A percentile compares a stretch with the other conserved stretches of the same genome.
These are phyloP conservation scores for Penicillium sp. DNA, from an alignment of 2,329 filamentous ascomycete genomes.

Conservation along the genomic window DNA sequence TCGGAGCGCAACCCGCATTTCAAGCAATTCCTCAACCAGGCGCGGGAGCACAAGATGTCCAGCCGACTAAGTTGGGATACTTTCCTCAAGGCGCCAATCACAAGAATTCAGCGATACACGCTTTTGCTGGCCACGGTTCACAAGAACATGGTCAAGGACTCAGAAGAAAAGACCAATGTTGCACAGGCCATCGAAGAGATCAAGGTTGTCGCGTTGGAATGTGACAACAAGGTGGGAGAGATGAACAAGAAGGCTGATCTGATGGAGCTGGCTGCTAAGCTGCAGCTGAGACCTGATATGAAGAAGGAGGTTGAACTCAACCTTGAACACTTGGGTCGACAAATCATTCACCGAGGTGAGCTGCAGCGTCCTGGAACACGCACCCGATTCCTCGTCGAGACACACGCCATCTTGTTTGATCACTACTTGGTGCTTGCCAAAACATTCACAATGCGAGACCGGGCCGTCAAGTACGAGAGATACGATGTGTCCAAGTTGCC, in stretches of 20 bases:
- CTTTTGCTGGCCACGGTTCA: conserved; percentile 80
- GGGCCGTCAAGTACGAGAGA: conserved; percentile 71
- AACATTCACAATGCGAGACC: conserved; percentile 66
- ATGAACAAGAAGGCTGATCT: conserved; percentile 89
- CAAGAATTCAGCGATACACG: conserved; percentile 85
- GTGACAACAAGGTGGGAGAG: conserved; percentile 88
- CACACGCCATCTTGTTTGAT: conserved; percentile 90
- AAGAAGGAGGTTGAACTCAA: conserved; percentile 80
- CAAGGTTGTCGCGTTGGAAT: conserved; percentile 83
- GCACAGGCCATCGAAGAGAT: conserved; percentile 87
- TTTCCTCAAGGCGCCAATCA: conserved; percentile 90
- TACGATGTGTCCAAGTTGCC: conserved; percentile 95
- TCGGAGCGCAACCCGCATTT: conserved; percentile 83
- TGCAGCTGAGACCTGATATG: conserved; percentile 85
- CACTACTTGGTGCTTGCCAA: conserved; percentile 96
- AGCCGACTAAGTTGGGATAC: conserved; percentile 90
- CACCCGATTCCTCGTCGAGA: conserved; percentile 91
- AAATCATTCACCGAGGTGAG: conserved; percentile 86
- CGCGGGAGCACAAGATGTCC: conserved; percentile 74
- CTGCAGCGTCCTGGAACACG: conserved; percentile 84
- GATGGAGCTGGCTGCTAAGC: conserved; percentile 77
- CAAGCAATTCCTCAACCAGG: conserved; percentile 78
- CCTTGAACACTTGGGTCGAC: conserved; percentile 87
- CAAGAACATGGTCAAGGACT: conserved; percentile 79
- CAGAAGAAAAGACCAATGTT: conserved; percentile 85